Evolutionary conservation across 164 flowering plant species (phyloP), one percentile per base, ranked within the genome.

Genomic region (Chimonanthus praecox): DNA sequence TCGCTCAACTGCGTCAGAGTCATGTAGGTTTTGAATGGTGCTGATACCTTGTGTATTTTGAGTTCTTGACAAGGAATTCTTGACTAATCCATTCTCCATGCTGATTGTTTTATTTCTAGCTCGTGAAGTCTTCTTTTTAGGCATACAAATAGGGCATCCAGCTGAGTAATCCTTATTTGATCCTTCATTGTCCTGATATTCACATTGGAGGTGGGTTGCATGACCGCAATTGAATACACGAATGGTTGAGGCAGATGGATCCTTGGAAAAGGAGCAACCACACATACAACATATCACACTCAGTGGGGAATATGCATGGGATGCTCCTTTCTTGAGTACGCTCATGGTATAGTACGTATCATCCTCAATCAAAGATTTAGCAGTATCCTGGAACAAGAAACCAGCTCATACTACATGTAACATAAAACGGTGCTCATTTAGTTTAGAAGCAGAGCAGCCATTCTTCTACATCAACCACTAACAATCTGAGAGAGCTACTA

Each of bases 121-220:
- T 69, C 73, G 82, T 71, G 82, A 83, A 7, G 78, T 66, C 67
- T 87, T 90, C 85, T 87, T 89, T 84, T 87, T 90, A 16, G 97
- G 97, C 85, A 82, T 77, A 84, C 99, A 95, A 78, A 93, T 77
- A 49, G 98, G 98, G 80, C 99, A 95, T 79, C 91, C 97, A 61
- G 77, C 75, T 20, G 84, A 78, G 64, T 76, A 49, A 7, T 81
- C 81, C 62, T 74, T 71, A 47, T 73, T 79, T 64, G 85, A 82
- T 50, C 80, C 46, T 71, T 76, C 92, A 62, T 76, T 86, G 73
- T 87, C 97, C 66, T 79, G 78, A 75, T 77, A 79, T 79, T 89
- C 92, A 70, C 99, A 95, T 20, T 85, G 90, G 68, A 87, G 80
- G 89, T 95, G 99, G 68, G 87, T 85, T 73, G 92, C 89, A 84